Base-by-base conservation (phyloP, 2,329 filamentous ascomycete species). In the Diaporthe destruens region DNA sequence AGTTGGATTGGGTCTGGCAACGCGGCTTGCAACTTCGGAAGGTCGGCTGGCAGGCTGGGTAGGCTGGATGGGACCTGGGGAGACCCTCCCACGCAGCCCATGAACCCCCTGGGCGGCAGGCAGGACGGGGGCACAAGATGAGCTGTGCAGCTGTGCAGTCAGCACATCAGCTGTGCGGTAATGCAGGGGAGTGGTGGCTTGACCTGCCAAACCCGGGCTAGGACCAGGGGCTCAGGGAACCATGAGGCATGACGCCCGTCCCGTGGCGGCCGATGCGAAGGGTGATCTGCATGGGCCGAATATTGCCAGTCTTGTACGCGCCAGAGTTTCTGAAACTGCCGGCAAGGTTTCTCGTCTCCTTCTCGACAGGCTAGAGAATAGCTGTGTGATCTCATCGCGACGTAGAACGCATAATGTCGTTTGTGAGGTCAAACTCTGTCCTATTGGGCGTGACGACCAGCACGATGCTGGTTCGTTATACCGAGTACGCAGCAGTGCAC, bases 281-380 rank as follows among this genome's bases (percentile, higher is more conserved):
- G 47, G 47, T 20, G 61, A 66, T 66, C 47, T 53, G 44, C 47
- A 9, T 39, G 61, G 61, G n/a, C 61, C 47, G 47, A 65, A 66
- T 66, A 39, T 20, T 32, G 61, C 61, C 53, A 66, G 61, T n/a
- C 0, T 2, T 25, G 20, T 51, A 29, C 61, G 36, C 44, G 18
- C 29, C 61, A 51, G 42, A 65, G 61, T 65, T 51, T 65, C 61
- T 53, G 47, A 66, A 66, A 66, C 61, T 66, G 61, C 61, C 61
- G 61, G 39, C 12, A 53, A 49, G 44, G 32, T 66, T 66, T 53
- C n/a, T 66, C 20, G 61, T 23, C 12, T 29, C 29, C 29, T 29
- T 29, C 44, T 53, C 39, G 61, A 51, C 29, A 49, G 44, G 61
- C 57, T 32, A 61, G 23, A 29, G 39, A 47, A 16, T 20, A 29